phyloP scores from a whole-genome alignment of 2,329 filamentous ascomycete genomes.

The Colletotrichum lupini region DNA sequence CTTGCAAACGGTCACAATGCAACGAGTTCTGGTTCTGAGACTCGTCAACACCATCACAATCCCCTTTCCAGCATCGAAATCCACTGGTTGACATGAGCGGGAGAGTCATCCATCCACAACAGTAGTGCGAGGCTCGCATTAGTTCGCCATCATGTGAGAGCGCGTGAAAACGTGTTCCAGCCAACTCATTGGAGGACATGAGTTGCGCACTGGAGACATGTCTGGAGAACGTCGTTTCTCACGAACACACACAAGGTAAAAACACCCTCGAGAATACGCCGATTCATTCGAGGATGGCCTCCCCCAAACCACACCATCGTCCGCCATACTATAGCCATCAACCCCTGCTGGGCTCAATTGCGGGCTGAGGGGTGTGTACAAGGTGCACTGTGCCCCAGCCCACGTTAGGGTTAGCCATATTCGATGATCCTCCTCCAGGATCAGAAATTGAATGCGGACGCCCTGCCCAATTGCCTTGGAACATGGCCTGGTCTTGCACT shows the following conservation, averaged over 20 bases:
- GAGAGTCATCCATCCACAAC: constrained; percentile 30
- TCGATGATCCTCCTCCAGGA: constrained; percentile 33
- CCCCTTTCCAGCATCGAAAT: neutral
- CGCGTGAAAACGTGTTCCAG: constrained; percentile 19
- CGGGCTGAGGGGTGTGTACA: constrained; percentile 14
- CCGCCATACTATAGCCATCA: constrained; percentile 1
- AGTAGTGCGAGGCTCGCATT: constrained; percentile 33
- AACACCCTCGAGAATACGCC: neutral
- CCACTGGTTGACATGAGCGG: constrained; percentile 22
- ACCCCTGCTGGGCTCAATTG: neutral
- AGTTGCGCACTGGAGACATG: constrained; percentile 16
- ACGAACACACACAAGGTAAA: neutral
- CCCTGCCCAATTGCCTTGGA: constrained; percentile 30
- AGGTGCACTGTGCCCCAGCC: constrained; percentile 28
- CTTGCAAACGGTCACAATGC: neutral
- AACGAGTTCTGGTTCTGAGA: neutral
- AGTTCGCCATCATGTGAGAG: constrained; percentile 35
- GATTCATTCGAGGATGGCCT: neutral
- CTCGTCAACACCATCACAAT: neutral
- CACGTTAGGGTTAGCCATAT: constrained; percentile 19
- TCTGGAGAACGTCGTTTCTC: constrained; percentile 2
- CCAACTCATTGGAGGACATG: constrained; percentile 18
- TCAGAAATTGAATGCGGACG: constrained; percentile 32
- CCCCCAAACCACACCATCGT: constrained; percentile 12
- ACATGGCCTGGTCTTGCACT: constrained; percentile 3